These are phyloP conservation scores for Epicoccum sorghinum DNA, from an alignment of 2,329 filamentous ascomycete genomes.

Conservation along the genomic window DNA sequence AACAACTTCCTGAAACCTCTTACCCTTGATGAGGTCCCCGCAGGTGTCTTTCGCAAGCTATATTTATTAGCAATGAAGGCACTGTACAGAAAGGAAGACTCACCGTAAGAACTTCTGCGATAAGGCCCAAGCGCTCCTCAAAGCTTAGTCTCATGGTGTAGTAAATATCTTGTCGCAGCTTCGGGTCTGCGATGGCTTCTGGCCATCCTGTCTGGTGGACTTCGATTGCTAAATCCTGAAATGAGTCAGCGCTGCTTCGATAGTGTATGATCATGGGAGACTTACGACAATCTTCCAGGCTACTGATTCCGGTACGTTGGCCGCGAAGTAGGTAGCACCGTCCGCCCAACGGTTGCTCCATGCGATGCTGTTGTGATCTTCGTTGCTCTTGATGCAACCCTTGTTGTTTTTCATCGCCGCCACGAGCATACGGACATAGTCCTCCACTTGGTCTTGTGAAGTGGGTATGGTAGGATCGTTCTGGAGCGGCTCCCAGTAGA, in stretches of 20 bases:
- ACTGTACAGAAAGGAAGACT: not conserved
- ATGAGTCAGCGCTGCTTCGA: not conserved
- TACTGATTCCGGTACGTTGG: not conserved
- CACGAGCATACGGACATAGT: not conserved
- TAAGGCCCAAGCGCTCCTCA: not conserved
- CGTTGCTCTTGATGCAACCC: not conserved
- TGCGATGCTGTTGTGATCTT: not conserved
- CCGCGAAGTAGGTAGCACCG: not conserved
- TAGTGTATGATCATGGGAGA: not conserved
- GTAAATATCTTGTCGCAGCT: not conserved
- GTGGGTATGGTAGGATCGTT: not conserved
- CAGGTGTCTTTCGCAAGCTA: not conserved
- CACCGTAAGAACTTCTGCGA: not conserved
- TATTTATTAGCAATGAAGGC: not conserved
- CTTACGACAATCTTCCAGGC: not conserved
- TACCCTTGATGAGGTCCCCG: not conserved
- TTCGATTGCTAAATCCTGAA: not conserved
- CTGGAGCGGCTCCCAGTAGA: not conserved
- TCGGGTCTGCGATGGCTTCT: not conserved
- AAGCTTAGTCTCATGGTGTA: slow-evolving; percentile 1
- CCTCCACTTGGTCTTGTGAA: not conserved
- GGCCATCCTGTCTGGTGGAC: not conserved
- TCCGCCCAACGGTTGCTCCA: not conserved
- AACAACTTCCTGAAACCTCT: not conserved
- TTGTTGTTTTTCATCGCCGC: not conserved